Evolutionary conservation across 2,329 filamentous ascomycete species (phyloP).

Genomic region (Ciborinia camelliae): DNA sequence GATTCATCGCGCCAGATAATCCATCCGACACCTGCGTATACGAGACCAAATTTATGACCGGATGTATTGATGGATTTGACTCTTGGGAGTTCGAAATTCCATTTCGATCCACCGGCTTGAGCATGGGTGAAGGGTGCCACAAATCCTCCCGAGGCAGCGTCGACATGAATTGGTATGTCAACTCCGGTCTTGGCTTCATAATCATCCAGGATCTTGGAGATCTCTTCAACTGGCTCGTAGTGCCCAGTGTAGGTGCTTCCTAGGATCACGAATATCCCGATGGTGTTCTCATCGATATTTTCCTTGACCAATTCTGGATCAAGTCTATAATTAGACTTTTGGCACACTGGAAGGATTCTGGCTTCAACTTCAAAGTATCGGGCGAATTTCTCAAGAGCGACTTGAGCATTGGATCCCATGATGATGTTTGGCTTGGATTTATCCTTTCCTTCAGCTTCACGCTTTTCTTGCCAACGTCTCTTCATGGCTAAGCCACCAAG

Average conservation of each 20-base stretch:
- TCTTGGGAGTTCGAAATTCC: constrained; percentile 60
- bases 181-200: constrained; percentile 58
- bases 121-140: constrained; percentile 59
- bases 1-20: constrained; percentile 65
- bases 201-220: constrained; percentile 61
- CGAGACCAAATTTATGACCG: constrained; percentile 60
- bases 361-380: constrained; percentile 72
- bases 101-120: constrained; percentile 54
- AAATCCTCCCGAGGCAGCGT: constrained; percentile 59
- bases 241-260: constrained; percentile 72
- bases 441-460: constrained; percentile 58
- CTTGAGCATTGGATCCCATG: constrained; percentile 72
- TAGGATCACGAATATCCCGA: constrained; percentile 70
- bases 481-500: constrained; percentile 72
- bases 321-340: constrained; percentile 57
- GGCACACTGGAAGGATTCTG: constrained; percentile 59
- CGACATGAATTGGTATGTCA: constrained; percentile 66
- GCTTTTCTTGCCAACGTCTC: constrained; percentile 66
- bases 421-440: constrained; percentile 65
- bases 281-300: constrained; percentile 72
- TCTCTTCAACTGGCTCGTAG: constrained; percentile 67
- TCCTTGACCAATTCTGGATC: constrained; percentile 62
- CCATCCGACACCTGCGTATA: constrained; percentile 68
- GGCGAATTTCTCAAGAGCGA: constrained; percentile 70
- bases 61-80: constrained; percentile 66